phyloP scores from a whole-genome alignment of 495 filamentous ascomycete genomes.

The Astrothelium subdiscretum region DNA sequence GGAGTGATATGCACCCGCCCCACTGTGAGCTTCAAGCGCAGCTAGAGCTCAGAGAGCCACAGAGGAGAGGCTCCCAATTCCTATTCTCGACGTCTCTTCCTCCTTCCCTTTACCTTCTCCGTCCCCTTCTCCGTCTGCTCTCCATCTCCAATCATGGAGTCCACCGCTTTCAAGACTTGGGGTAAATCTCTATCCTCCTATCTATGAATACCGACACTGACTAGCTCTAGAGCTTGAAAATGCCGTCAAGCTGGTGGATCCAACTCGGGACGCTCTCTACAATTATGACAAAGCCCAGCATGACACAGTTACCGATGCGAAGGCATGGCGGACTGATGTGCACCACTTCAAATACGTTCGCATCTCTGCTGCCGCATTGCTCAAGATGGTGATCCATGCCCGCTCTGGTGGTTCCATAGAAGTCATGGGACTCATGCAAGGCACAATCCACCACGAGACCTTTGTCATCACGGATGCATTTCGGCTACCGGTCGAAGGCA shows the following conservation, averaged over 20 bases:
- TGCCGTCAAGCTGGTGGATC: conserved; percentile 69
- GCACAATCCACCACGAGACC: conserved; percentile 70
- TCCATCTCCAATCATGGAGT: not conserved
- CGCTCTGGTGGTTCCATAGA: conserved; percentile 84
- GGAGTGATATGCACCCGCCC: not conserved
- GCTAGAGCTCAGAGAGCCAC: too few relatives aligned
- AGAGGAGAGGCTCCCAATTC: too few relatives aligned
- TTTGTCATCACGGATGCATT: conserved; percentile 94
- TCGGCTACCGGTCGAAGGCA: conserved; percentile 90
- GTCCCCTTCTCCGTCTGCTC: not conserved
- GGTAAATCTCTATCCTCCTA: not conserved
- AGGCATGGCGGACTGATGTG: conserved; percentile 73
- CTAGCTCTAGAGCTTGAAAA: conserved; percentile 70
- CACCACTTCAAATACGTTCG: conserved; percentile 88
- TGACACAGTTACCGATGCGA: conserved; percentile 43
- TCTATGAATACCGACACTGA: conserved; percentile 3
- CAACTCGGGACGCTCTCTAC: conserved; percentile 83
- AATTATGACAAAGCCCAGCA: conserved; percentile 58
- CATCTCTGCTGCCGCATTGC: conserved; percentile 82
- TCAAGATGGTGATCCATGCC: conserved; percentile 99
- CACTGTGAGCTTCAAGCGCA: not conserved
- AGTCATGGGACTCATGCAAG: conserved; percentile 98
- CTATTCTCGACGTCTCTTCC: too few relatives aligned
- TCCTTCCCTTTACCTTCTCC: not conserved
- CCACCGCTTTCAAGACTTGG: not conserved